Evolutionary conservation across 2,329 filamentous ascomycete genomes (phyloP).

Genomic region (Paramyrothecium roridum): DNA sequence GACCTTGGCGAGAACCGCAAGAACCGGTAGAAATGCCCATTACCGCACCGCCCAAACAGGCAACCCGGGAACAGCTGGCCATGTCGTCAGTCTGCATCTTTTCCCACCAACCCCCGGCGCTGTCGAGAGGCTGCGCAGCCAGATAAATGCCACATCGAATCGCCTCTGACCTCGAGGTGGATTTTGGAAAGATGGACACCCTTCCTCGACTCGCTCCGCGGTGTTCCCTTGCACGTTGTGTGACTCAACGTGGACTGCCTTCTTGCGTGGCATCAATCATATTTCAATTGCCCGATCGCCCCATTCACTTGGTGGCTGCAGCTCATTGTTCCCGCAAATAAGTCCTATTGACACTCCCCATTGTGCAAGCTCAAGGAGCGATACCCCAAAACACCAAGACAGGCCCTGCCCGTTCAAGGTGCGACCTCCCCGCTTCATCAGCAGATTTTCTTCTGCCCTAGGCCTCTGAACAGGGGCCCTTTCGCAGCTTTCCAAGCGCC

Average conservation of each 20-base stretch:
- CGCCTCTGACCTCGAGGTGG: conserved; percentile 12
- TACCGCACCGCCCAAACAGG: not conserved
- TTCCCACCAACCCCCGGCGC: conserved; percentile 2
- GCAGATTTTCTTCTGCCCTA: not conserved
- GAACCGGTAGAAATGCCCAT: too few species aligned
- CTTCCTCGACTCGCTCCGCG: conserved; percentile 16
- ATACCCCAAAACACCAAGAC: conserved; percentile 7
- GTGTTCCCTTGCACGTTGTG: conserved; percentile 20
- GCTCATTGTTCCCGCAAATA: conserved; percentile 7
- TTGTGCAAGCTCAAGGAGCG: conserved; percentile 15
- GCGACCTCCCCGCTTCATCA: not conserved
- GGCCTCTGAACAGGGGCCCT: not conserved
- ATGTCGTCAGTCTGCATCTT: conserved; percentile 21
- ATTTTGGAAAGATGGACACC: conserved; percentile 20
- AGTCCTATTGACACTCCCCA: conserved; percentile 7
- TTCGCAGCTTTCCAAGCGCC: not conserved
- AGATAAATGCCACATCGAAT: conserved; percentile 14
- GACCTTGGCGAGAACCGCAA: too few species aligned
- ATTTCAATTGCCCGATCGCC: conserved; percentile 13
- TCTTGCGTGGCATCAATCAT: not conserved
- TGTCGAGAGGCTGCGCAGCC: conserved; percentile 13
- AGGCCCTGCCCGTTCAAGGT: not conserved
- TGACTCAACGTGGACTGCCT: conserved; percentile 16
- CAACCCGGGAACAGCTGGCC: conserved; percentile 4
- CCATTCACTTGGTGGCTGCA: conserved; percentile 22